Conservation (phyloP, 345 rosid genomes). For the Jatropha curcas region DNA sequence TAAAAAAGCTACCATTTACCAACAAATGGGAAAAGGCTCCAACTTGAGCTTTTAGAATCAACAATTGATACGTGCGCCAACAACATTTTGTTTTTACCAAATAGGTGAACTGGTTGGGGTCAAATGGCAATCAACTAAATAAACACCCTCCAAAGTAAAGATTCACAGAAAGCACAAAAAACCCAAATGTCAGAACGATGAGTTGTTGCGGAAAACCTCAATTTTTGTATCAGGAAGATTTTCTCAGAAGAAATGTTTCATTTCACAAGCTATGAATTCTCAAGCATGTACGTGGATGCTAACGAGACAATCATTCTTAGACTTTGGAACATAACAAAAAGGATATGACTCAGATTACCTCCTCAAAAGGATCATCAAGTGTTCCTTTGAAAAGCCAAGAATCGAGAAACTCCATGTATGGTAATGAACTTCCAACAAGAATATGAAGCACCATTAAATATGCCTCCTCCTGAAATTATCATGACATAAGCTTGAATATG, state of each 20-base stretch:
- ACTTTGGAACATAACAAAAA: conserved; percentile 18
- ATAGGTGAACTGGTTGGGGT: too few relatives aligned
- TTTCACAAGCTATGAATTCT: conserved; percentile 2
- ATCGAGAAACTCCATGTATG: conserved; percentile 73
- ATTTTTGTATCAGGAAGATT: background rate
- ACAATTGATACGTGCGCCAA: too few relatives aligned
- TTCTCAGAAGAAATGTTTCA: background rate
- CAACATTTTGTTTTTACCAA: too few relatives aligned
- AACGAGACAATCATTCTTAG: background rate
- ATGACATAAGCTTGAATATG: conserved; percentile 16
- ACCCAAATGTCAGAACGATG: background rate
- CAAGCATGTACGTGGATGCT: conserved; percentile 1
- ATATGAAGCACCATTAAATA: conserved; percentile 77
- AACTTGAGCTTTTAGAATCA: too few relatives aligned
- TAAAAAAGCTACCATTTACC: too few relatives aligned
- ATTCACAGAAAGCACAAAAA: background rate
- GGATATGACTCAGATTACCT: conserved; percentile 47
- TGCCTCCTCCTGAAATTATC: conserved; percentile 70
- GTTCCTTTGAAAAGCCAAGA: conserved; percentile 92
- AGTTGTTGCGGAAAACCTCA: background rate
- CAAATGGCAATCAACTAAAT: too few relatives aligned
- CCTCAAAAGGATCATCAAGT: conserved; percentile 91
- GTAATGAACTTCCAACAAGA: conserved; percentile 74
- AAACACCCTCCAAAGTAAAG: background rate
- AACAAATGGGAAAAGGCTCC: too few relatives aligned